These are phyloP conservation scores for Oryza longistaminata DNA, from an alignment of 176 grass and related monocot species.

Conservation along the genomic window DNA sequence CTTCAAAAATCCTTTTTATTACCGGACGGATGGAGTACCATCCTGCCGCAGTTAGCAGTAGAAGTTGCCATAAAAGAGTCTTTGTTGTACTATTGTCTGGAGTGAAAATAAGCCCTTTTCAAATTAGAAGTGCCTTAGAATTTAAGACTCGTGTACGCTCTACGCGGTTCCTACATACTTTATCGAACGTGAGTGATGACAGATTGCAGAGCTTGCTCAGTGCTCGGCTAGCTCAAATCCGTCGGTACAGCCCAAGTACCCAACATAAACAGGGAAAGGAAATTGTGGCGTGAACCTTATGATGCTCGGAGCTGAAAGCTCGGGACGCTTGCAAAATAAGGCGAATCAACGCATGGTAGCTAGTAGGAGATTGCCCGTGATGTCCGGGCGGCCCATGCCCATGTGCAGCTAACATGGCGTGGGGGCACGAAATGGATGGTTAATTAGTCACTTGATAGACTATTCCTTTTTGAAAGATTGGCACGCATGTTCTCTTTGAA, in stretches of 20 bases:
- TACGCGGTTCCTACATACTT: not conserved
- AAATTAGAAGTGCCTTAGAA: not conserved
- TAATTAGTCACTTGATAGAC: not conserved
- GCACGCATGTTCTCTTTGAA: conserved; percentile 38
- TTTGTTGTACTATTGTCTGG: too few relatives aligned
- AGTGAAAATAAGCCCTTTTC: too few relatives aligned
- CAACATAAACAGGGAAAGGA: not conserved
- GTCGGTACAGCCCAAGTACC: not conserved
- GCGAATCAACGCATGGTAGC: conserved; percentile 31
- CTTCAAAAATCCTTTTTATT: too few relatives aligned
- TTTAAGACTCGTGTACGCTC: not conserved
- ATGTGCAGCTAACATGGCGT: conserved; percentile 59
- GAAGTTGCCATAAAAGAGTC: too few relatives aligned
- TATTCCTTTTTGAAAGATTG: conserved; percentile 36
- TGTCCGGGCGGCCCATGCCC: conserved; percentile 40
- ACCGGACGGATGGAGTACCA: too few relatives aligned
- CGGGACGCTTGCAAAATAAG: conserved; percentile 44
- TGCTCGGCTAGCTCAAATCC: not conserved
- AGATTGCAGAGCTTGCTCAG: not conserved
- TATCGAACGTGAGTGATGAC: not conserved
- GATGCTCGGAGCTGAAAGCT: not conserved
- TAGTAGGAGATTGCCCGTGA: conserved; percentile 29
- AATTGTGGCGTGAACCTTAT: not conserved
- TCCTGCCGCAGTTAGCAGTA: too few relatives aligned
- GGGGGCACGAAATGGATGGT: conserved; percentile 39